Evolutionary conservation across 169 alveolate genomes (phyloP).

Genomic region (Plasmodium berghei): DNA sequence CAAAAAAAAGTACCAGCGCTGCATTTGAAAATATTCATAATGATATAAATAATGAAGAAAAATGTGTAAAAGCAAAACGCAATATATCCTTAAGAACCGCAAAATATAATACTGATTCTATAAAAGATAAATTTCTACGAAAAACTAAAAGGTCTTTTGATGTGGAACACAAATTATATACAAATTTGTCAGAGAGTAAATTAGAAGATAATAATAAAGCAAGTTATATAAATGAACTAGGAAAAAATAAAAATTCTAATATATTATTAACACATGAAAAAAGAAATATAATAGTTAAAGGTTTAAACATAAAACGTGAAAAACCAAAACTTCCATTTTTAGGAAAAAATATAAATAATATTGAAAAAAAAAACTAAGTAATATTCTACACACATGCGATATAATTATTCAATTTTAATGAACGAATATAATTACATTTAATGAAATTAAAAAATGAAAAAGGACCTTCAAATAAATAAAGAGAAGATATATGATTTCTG

Average conservation of each 20-base stretch:
- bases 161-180: neutral
- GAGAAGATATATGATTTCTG: neutral
- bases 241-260: neutral
- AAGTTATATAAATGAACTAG: neutral
- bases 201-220: neutral
- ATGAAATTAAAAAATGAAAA: conserved; percentile 58
- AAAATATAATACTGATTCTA: conserved; percentile 7
- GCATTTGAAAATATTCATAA: too few species aligned
- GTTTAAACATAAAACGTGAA: conserved; percentile 1
- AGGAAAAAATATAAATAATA: conserved; percentile 5
- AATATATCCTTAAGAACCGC: conserved; percentile 7
- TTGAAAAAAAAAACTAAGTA: conserved; percentile 12
- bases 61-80: neutral
- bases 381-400: conserved; percentile 47
- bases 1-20: neutral
- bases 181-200: neutral
- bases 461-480: conserved; percentile 33
- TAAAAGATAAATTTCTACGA: conserved; percentile 24
- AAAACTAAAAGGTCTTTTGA: conserved; percentile 1
- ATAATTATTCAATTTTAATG: conserved; percentile 31
- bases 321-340: conserved; percentile 7
- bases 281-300: neutral
- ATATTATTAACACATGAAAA: neutral
- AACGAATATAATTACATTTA: conserved; percentile 41
- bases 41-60: neutral